These are phyloP conservation scores for Pezicula neosporulosa DNA, from an alignment of 2,329 filamentous ascomycete genomes.

Conservation along the genomic window DNA sequence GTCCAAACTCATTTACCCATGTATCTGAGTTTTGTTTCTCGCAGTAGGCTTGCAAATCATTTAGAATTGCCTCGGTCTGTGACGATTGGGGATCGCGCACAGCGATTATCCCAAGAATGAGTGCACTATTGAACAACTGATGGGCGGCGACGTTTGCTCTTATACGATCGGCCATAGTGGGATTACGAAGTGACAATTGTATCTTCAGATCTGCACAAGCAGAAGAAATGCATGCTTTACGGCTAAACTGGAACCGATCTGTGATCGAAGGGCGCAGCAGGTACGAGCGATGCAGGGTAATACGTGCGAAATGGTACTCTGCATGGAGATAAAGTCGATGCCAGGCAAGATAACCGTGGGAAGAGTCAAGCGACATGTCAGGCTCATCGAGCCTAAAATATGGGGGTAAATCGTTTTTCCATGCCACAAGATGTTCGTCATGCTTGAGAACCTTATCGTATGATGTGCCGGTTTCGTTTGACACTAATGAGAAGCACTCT, in stretches of 20 bases:
- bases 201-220: conserved; percentile 37
- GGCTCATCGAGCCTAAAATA: conserved; percentile 32
- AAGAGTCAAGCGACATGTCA: conserved; percentile 28
- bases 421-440: conserved; percentile 30
- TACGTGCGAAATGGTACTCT: conserved; percentile 35
- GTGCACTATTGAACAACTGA: conserved; percentile 38
- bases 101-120: conserved; percentile 34
- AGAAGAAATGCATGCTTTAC: conserved; percentile 36
- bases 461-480: conserved; percentile 20
- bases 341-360: conserved; percentile 30
- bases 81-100: conserved; percentile 30
- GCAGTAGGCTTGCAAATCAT: conserved; percentile 37
- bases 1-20: conserved; percentile 37
- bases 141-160: conserved; percentile 33
- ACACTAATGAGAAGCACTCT: conserved; percentile 28
- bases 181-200: conserved; percentile 29
- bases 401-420: conserved; percentile 29
- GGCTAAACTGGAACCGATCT: conserved; percentile 34
- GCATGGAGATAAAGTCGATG: conserved; percentile 36
- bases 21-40: conserved; percentile 36
- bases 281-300: conserved; percentile 37
- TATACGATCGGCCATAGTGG: conserved; percentile 28
- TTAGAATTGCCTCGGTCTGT: conserved; percentile 30
- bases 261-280: conserved; percentile 37
- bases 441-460: conserved; percentile 35